Conservation (phyloP, 768 basidiomycete genomes). For the Russula dissimulans region DNA sequence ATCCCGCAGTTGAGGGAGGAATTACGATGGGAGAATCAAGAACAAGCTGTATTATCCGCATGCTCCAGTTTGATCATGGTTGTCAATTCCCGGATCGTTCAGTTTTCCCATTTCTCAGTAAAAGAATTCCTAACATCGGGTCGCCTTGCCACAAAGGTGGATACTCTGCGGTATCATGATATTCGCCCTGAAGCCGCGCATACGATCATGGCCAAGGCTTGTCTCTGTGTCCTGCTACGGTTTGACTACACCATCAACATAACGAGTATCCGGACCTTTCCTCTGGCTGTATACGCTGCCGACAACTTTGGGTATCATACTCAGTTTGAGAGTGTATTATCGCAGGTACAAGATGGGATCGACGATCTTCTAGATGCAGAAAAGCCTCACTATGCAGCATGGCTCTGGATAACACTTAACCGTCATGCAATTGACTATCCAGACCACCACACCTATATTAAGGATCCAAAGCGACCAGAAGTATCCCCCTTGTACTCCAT, state of each 20-base stretch:
- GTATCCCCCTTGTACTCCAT: not conserved
- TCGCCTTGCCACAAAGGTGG: not conserved
- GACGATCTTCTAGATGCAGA: not conserved
- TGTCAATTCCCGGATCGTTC: not conserved
- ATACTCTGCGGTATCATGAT: not conserved
- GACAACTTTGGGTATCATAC: not conserved
- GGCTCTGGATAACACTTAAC: not conserved
- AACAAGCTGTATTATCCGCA: not conserved
- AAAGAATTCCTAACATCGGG: not conserved
- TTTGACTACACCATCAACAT: not conserved
- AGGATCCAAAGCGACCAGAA: not conserved
- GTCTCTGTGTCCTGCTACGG: not conserved
- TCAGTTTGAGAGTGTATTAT: not conserved
- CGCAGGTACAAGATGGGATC: not conserved
- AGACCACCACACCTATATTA: not conserved
- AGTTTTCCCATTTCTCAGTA: constrained; percentile 3
- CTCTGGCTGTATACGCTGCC: not conserved
- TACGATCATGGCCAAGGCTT: not conserved
- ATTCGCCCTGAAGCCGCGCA: not conserved
- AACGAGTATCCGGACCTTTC: not conserved
- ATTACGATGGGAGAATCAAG: not conserved
- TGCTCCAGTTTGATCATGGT: not conserved
- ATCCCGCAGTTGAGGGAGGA: not conserved
- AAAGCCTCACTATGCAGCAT: not conserved
- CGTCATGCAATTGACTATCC: no score